These are phyloP conservation scores for Fusarium brachygibbosum DNA, from an alignment of 2,329 filamentous ascomycete species.

Conservation along the genomic window DNA sequence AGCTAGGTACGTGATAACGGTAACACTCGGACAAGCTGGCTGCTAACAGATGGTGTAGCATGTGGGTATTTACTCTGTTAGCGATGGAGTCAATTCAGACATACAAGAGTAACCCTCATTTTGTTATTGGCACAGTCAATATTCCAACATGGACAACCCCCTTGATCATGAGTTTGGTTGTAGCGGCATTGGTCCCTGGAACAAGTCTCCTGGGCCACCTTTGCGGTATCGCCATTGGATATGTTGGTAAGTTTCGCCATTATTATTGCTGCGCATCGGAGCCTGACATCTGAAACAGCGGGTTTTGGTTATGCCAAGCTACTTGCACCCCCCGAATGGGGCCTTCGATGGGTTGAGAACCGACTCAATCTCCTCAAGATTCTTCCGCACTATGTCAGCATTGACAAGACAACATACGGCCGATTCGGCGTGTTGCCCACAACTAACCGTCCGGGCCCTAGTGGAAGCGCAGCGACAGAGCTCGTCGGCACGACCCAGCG, in stretches of 20 bases:
- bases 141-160: slow-evolving; percentile 96
- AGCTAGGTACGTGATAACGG: slow-evolving; percentile 73
- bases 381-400: slow-evolving; percentile 91
- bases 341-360: slow-evolving; percentile 87
- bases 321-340: slow-evolving; percentile 89
- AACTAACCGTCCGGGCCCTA: slow-evolving; percentile 55
- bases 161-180: slow-evolving; percentile 79
- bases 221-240: slow-evolving; percentile 86
- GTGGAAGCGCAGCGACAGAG: slow-evolving; percentile 66
- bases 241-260: slow-evolving; percentile 75
- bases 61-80: slow-evolving; percentile 93
- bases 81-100: slow-evolving; percentile 89
- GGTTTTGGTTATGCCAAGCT: slow-evolving; percentile 91
- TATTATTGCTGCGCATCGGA: neutral
- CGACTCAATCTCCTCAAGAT: slow-evolving; percentile 88
- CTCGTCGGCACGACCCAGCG: slow-evolving; percentile 74
- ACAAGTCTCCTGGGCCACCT: slow-evolving; percentile 90
- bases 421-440: slow-evolving; percentile 89
- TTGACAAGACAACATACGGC: slow-evolving; percentile 96
- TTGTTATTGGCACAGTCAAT: slow-evolving; percentile 72
- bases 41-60: slow-evolving; percentile 62
- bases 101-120: slow-evolving; percentile 83
- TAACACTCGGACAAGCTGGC: neutral
- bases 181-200: slow-evolving; percentile 81
- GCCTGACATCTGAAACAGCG: slow-evolving; percentile 62